Evolutionary conservation across 495 filamentous ascomycete species (phyloP), one percentile per base, ranked within the genome.

Genomic region (Arthonia radiata): DNA sequence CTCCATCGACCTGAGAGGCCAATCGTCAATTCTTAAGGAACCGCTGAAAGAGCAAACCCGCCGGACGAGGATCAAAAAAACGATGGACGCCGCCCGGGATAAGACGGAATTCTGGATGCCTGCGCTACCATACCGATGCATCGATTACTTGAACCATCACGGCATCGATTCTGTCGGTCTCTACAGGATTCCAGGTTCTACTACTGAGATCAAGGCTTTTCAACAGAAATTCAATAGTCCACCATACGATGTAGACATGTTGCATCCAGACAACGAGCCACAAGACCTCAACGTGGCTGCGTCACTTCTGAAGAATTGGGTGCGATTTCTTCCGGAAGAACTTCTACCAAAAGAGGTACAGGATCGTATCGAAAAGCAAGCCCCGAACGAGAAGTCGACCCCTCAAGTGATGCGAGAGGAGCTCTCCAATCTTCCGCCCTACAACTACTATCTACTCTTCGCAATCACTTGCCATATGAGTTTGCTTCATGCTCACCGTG

Each of bases 81-180:
- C 68, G 27, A 51, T 92, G 10, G 75, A 80, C 40, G 62, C 72
- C 30, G 89, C 76, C 10, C 56, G 66, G 24, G 81, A 92, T 40
- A 91, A 91, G 57, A 91, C 81, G 1, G 81, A 90, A 39, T 92
- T 82, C 41, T 92, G 81, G 81, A 86, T 92, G 78, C 81, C 81
- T 1, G 74, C 78, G 11, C 66, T 92, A 25, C 81, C 81, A 0
- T 90, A 80, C 64, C 58, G 81, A 27, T 82, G 73, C 15, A 86
- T 92, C 35, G 81, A 92, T 59, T 92, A 83, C 44, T 64, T 92
- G 15, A 90, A 92, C 41, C 75, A 75, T 41, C 80, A 77, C 39
- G 80, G 79, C 5, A 79, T 69, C 34, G 79, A 90, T 37, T 75
- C 82, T 28, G 81, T 91, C 46, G 81, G 81, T 4, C 56, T 92